A percentile compares a stretch with the other conserved stretches of the same genome.
phyloP scores from a whole-genome alignment of 2,329 filamentous ascomycete species.

The Davidsoniella eucalypti region DNA sequence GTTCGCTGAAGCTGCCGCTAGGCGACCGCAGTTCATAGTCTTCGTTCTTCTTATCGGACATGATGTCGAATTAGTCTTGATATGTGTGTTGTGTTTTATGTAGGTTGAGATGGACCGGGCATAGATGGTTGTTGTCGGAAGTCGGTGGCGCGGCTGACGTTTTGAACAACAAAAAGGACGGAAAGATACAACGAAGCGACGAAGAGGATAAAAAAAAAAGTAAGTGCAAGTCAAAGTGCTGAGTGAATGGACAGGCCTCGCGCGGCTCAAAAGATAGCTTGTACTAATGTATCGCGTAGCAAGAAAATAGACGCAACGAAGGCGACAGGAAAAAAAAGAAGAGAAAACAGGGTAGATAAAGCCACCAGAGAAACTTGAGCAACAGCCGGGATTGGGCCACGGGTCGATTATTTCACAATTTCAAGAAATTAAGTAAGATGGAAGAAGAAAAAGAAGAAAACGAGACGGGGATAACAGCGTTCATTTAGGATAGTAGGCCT shows the following conservation, averaged over 20 bases:
- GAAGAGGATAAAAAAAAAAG: conserved; percentile 5
- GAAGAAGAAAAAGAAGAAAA: neutral
- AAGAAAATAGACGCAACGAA: neutral
- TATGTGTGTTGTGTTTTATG: neutral
- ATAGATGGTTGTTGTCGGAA: neutral
- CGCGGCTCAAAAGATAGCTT: neutral
- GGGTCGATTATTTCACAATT: too few relatives aligned
- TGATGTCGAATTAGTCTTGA: conserved; percentile 20
- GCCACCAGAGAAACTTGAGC: neutral
- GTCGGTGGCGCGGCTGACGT: neutral
- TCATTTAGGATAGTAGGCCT: too few relatives aligned
- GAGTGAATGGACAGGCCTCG: conserved; percentile 5
- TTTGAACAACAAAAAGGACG: conserved; percentile 1
- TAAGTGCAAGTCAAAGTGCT: neutral
- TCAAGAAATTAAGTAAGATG: neutral
- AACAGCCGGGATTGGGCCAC: neutral
- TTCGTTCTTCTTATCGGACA: conserved; percentile 83
- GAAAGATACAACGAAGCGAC: neutral
- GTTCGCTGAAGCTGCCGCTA: conserved; percentile 30
- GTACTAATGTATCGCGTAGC: too few relatives aligned
- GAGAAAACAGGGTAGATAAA: neutral
- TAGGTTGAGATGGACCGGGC: neutral
- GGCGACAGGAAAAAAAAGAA: neutral
- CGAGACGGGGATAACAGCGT: too few relatives aligned
- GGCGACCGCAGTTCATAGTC: conserved; percentile 59